A percentile compares a stretch with the other conserved stretches of the same genome.
These are phyloP conservation scores for Triticum timopheevii DNA, from an alignment of 176 grass and related monocot genomes.

Conservation along the genomic window DNA sequence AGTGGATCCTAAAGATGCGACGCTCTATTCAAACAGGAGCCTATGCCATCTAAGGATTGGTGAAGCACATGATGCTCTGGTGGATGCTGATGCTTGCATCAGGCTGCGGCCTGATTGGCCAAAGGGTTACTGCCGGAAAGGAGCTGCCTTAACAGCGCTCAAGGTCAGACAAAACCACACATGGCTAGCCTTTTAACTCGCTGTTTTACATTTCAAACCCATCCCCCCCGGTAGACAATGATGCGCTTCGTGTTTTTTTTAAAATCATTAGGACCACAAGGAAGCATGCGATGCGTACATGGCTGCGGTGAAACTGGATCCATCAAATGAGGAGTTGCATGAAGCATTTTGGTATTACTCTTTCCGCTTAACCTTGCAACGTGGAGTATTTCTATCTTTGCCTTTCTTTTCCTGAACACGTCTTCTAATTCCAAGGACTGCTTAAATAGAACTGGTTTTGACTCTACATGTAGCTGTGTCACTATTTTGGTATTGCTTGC, in stretches of 20 bases:
- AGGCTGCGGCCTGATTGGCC: slow-evolving; percentile 31
- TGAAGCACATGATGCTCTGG: slow-evolving; percentile 13
- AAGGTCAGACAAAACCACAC: slow-evolving; percentile 17
- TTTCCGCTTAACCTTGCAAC: no score
- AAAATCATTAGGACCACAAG: slow-evolving; percentile 23
- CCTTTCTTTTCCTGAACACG: not conserved
- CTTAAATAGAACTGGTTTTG: not conserved
- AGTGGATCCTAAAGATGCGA: slow-evolving; percentile 27
- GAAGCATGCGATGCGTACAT: slow-evolving; percentile 32
- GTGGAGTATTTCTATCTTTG: not conserved
- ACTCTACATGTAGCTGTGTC: not conserved
- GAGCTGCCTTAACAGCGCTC: slow-evolving; percentile 38
- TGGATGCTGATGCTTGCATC: slow-evolving; percentile 35
- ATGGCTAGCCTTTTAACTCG: not conserved
- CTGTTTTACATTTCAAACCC: not conserved
- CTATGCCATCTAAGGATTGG: slow-evolving; percentile 31
- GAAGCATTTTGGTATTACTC: slow-evolving; percentile 27
- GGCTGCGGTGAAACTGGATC: slow-evolving; percentile 41
- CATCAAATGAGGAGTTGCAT: slow-evolving; percentile 23
- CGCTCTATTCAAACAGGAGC: slow-evolving; percentile 37
- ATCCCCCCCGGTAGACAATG: not conserved
- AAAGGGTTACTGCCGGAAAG: slow-evolving; percentile 48
- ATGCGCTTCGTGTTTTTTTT: slow-evolving; percentile 1
- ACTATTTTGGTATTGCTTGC: not conserved
- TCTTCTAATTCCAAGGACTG: not conserved